Percentiles rank a stretch among this genome's conserved stretches.
phyloP scores from a whole-genome alignment of 768 basidiomycete genomes.

The Pleurotus eryngii region DNA sequence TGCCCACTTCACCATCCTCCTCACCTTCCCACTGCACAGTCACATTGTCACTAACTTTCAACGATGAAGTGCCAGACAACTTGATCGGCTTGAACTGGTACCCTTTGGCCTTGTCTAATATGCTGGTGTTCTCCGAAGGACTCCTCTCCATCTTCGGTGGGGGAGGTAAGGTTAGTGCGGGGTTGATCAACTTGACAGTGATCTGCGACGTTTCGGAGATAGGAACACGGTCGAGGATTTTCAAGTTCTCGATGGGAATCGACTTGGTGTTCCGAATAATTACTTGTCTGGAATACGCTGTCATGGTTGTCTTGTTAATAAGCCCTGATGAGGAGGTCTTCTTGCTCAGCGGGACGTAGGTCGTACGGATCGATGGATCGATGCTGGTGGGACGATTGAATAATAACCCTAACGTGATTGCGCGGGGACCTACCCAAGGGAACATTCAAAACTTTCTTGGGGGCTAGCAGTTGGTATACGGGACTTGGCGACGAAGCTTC shows the following conservation, averaged over 20 bases:
- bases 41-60: background rate
- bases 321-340: slow-evolving; percentile 30
- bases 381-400: background rate
- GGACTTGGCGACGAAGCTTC: slow-evolving; percentile 36
- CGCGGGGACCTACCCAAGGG: slow-evolving; percentile 29
- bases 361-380: background rate
- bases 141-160: background rate
- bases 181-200: slow-evolving; percentile 31
- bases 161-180: slow-evolving; percentile 32
- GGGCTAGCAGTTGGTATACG: slow-evolving; percentile 31
- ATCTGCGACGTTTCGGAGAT: slow-evolving; percentile 2
- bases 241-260: background rate
- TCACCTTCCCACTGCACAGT: background rate
- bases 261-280: slow-evolving; percentile 4
- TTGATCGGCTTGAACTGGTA: background rate
- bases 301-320: slow-evolving; percentile 26
- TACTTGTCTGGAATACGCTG: background rate
- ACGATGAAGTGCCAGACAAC: background rate
- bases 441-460: slow-evolving; percentile 36
- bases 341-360: slow-evolving; percentile 9
- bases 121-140: too few relatives aligned
- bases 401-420: background rate
- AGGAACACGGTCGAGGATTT: slow-evolving; percentile 1
- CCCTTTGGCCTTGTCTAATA: too few relatives aligned
- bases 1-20: background rate